Evolutionary conservation across 805 yeast genomes (phyloP).

Genomic region (Kuraishia cidri): DNA sequence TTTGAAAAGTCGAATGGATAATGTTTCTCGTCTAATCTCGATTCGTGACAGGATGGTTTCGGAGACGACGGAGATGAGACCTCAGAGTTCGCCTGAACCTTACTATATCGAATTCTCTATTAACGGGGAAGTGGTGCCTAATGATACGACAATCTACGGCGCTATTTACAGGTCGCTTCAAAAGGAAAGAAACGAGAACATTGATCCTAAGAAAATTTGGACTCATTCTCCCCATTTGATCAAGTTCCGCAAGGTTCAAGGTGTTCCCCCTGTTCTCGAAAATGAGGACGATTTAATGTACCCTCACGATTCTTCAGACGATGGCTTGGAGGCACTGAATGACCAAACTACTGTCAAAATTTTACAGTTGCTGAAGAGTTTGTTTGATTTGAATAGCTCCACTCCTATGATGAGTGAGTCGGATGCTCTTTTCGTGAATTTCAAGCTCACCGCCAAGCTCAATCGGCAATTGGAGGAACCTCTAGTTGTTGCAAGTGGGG

Average conservation of each 20-base stretch:
- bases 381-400: constrained; percentile 28
- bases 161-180: constrained; percentile 51
- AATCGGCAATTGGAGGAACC: constrained; percentile 88
- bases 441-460: constrained; percentile 79
- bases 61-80: background rate
- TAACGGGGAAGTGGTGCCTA: constrained; percentile 48
- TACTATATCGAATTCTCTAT: constrained; percentile 48
- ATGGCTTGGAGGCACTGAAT: constrained; percentile 17
- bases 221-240: constrained; percentile 39
- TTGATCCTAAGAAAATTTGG: constrained; percentile 52
- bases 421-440: constrained; percentile 46
- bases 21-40: background rate
- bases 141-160: constrained; percentile 68
- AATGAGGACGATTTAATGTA: constrained; percentile 19
- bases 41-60: background rate
- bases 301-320: constrained; percentile 16
- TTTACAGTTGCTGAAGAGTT: constrained; percentile 36
- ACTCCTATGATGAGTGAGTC: constrained; percentile 8
- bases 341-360: constrained; percentile 27
- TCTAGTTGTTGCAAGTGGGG: constrained; percentile 75
- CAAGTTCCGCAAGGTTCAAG: constrained; percentile 30
- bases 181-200: constrained; percentile 22
- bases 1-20: constrained; percentile 27
- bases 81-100: constrained; percentile 5
- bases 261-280: constrained; percentile 9